phyloP scores from a whole-genome alignment of 768 basidiomycete species.

The Amanita muscaria region DNA sequence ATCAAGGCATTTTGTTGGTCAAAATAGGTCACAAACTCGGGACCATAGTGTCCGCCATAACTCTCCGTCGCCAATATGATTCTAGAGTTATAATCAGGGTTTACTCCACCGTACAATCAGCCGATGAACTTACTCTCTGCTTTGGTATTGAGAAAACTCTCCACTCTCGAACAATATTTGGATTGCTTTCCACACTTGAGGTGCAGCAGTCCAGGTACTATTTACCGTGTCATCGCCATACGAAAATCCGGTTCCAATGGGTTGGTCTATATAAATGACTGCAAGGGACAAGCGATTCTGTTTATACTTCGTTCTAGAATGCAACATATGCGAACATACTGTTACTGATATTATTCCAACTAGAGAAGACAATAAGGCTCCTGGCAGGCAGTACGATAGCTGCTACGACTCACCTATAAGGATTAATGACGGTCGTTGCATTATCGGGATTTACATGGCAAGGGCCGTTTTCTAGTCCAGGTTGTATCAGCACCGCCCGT shows the following conservation, averaged over 20 bases:
- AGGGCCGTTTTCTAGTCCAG: slow-evolving; percentile 48
- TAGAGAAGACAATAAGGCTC: slow-evolving; percentile 16
- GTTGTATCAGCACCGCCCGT: no score
- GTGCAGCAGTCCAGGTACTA: slow-evolving; percentile 46
- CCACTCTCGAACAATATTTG: slow-evolving; percentile 53
- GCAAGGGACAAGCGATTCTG: neutral
- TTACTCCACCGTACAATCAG: neutral
- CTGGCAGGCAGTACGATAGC: neutral
- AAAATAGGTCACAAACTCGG: slow-evolving; percentile 56
- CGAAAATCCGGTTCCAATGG: slow-evolving; percentile 59
- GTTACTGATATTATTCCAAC: slow-evolving; percentile 65
- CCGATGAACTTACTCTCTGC: slow-evolving; percentile 36
- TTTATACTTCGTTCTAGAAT: neutral
- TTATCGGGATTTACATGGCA: slow-evolving; percentile 50
- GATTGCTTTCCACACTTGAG: slow-evolving; percentile 53
- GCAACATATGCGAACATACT: slow-evolving; percentile 35
- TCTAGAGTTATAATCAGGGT: slow-evolving; percentile 25
- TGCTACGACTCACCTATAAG: slow-evolving; percentile 36
- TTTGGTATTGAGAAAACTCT: slow-evolving; percentile 41
- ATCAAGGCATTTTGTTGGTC: slow-evolving; percentile 53
- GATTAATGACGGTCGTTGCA: slow-evolving; percentile 44
- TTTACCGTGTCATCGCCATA: slow-evolving; percentile 50
- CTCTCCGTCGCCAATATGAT: slow-evolving; percentile 61
- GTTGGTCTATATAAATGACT: slow-evolving; percentile 70
- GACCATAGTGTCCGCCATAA: slow-evolving; percentile 63